phyloP scores from a whole-genome alignment of 345 rosid species.

The Dipteronia dyeriana region DNA sequence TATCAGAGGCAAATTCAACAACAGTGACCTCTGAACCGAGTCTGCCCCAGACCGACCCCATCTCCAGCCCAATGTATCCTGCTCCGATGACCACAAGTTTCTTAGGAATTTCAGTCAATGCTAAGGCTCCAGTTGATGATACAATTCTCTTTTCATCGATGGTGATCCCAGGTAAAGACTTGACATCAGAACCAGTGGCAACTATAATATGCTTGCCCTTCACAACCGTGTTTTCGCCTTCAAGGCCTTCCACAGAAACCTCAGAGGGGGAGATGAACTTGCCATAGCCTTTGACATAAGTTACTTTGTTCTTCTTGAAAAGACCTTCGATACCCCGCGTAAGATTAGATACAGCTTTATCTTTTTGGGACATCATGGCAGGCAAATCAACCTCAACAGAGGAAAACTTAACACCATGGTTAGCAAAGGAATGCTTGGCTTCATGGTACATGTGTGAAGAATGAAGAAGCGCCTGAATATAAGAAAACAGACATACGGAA shows the following conservation, averaged over 20 bases:
- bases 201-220: constrained; percentile 90
- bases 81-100: constrained; percentile 96
- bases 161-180: constrained; percentile 90
- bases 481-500: constrained; percentile 13
- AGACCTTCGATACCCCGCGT: constrained; percentile 94
- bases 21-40: constrained; percentile 97
- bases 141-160: constrained; percentile 94
- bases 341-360: constrained; percentile 84
- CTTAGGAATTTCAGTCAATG: constrained; percentile 79
- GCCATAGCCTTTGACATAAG: constrained; percentile 93
- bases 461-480: constrained; percentile 89
- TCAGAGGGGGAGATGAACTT: constrained; percentile 84
- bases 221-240: constrained; percentile 74
- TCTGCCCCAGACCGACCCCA: constrained; percentile 98
- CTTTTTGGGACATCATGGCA: constrained; percentile 95
- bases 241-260: constrained; percentile 82
- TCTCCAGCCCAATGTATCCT: constrained; percentile 97
- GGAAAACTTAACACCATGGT: constrained; percentile 85
- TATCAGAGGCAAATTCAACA: constrained; percentile 92
- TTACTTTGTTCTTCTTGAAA: constrained; percentile 97
- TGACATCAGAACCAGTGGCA: constrained; percentile 97
- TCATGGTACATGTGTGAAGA: constrained; percentile 98
- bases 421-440: constrained; percentile 82
- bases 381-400: constrained; percentile 94
- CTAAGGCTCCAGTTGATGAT: constrained; percentile 94